Conservation (phyloP, 352 stramenopile genomes). For the Globisporangium paroecandrum region DNA sequence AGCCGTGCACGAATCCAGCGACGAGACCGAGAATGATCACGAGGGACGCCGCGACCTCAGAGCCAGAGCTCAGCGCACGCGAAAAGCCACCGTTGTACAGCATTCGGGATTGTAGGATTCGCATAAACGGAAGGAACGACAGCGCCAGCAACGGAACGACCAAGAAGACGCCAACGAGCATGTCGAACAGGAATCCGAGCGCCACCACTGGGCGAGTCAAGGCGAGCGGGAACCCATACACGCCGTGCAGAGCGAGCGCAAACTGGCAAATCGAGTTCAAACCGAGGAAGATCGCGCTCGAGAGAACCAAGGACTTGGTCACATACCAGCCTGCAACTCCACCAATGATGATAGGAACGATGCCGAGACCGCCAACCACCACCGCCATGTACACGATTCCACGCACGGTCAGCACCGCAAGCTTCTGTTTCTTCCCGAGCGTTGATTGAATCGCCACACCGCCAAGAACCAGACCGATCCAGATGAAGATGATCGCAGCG, state of each 20-base stretch:
- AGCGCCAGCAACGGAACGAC: conserved; percentile 70
- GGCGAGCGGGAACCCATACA: conserved; percentile 55
- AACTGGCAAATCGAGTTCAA: conserved; percentile 77
- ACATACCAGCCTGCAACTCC: conserved; percentile 53
- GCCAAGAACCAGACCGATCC: conserved; percentile 50
- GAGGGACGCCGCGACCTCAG: conserved; percentile 78
- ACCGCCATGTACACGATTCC: conserved; percentile 74
- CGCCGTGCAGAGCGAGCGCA: conserved; percentile 60
- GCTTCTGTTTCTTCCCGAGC: conserved; percentile 54
- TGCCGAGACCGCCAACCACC: conserved; percentile 54
- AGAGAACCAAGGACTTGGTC: conserved; percentile 66
- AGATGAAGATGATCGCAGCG: conserved; percentile 45
- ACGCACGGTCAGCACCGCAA: conserved; percentile 49
- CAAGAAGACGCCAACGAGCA: conserved; percentile 78
- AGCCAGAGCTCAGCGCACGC: conserved; percentile 66
- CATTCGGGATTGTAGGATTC: conserved; percentile 80
- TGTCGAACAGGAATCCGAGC: conserved; percentile 86
- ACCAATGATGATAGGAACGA: conserved; percentile 56
- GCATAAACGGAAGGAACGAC: conserved; percentile 83
- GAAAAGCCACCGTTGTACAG: conserved; percentile 89
- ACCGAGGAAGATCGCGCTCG: conserved; percentile 59
- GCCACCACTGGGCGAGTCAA: conserved; percentile 65
- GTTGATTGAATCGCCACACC: conserved; percentile 42
- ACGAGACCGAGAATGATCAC: conserved; percentile 74
- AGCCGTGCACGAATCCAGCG: conserved; percentile 74